Percentiles rank a stretch among this genome's conserved stretches.
Evolutionary conservation across 495 filamentous ascomycete genomes (phyloP).

Genomic region (Tuber melanosporum): DNA sequence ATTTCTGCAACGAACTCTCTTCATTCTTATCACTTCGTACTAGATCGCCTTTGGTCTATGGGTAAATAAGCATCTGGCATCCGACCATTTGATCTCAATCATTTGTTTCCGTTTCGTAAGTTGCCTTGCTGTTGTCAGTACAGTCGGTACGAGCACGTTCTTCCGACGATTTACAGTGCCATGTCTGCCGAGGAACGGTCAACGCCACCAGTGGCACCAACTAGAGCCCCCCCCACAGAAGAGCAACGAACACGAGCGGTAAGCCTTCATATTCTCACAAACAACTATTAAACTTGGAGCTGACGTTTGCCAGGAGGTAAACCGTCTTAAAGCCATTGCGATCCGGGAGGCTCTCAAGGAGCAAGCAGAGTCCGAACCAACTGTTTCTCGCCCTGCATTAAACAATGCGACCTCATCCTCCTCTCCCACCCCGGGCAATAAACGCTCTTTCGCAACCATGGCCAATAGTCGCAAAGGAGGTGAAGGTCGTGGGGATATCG

Average conservation of each 20-base stretch:
- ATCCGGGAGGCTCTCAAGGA: constrained; percentile 55
- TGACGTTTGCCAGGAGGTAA: constrained; percentile 61
- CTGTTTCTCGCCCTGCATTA: constrained; percentile 45
- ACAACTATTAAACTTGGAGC: background rate
- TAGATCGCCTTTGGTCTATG: background rate
- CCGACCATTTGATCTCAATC: background rate
- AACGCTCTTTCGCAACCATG: constrained; percentile 24
- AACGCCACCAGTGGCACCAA: background rate
- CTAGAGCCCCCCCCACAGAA: background rate
- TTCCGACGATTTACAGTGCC: background rate
- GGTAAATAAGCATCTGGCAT: background rate
- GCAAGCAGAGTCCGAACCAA: constrained; percentile 52
- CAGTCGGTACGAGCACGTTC: background rate
- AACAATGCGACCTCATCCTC: constrained; percentile 26
- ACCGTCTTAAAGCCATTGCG: constrained; percentile 85
- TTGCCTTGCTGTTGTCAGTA: background rate
- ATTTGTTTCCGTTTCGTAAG: background rate
- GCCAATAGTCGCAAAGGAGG: constrained; percentile 45
- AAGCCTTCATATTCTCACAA: background rate
- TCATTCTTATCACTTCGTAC: background rate
- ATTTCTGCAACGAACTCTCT: background rate
- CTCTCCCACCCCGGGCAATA: background rate
- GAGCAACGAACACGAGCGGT: background rate
- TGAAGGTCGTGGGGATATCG: constrained; percentile 54
- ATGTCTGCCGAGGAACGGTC: background rate